A percentile compares a stretch with the other conserved stretches of the same genome.
Conservation (phyloP, 257 asterid species). For the Solanum chiquidenum region DNA sequence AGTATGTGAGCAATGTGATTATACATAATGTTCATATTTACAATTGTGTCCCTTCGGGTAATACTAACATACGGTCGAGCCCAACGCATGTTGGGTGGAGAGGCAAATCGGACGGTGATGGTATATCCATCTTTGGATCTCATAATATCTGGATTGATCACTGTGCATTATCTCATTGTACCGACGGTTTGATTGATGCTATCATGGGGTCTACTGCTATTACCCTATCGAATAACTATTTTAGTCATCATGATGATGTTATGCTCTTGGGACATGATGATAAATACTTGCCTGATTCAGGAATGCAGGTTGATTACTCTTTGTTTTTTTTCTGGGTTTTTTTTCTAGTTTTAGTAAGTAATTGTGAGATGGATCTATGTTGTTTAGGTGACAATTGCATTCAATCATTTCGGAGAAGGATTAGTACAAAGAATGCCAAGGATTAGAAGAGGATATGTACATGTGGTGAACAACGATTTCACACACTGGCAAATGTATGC, state of each 20-base stretch:
- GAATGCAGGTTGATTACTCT: constrained; percentile 1
- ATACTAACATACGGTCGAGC: constrained; percentile 6
- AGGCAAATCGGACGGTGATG: constrained; percentile 15
- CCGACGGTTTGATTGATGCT: constrained; percentile 12
- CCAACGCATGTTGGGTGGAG: constrained; percentile 13
- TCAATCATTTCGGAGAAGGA: constrained; percentile 9
- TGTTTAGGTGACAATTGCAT: constrained; percentile 10
- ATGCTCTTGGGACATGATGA: constrained; percentile 13
- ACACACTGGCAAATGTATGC: constrained; percentile 13
- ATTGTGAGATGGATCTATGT: not conserved
- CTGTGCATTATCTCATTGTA: constrained; percentile 7
- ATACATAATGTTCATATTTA: constrained; percentile 12
- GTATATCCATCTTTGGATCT: constrained; percentile 6
- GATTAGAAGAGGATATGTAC: constrained; percentile 6
- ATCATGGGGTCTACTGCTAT: constrained; percentile 15
- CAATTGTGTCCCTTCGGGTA: constrained; percentile 11
- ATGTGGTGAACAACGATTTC: constrained; percentile 10
- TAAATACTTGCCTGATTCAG: constrained; percentile 2
- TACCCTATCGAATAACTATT: constrained; percentile 10
- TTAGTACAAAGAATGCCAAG: constrained; percentile 13
- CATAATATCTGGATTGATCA: constrained; percentile 14
- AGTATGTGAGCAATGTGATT: constrained; percentile 8
- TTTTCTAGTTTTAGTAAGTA: not conserved
- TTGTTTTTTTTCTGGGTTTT: not conserved
- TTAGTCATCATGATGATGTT: constrained; percentile 12